Percentiles rank a stretch among this genome's conserved stretches.
Evolutionary conservation across 2,329 filamentous ascomycete genomes (phyloP).

Genomic region (Trichoderma polysporum): DNA sequence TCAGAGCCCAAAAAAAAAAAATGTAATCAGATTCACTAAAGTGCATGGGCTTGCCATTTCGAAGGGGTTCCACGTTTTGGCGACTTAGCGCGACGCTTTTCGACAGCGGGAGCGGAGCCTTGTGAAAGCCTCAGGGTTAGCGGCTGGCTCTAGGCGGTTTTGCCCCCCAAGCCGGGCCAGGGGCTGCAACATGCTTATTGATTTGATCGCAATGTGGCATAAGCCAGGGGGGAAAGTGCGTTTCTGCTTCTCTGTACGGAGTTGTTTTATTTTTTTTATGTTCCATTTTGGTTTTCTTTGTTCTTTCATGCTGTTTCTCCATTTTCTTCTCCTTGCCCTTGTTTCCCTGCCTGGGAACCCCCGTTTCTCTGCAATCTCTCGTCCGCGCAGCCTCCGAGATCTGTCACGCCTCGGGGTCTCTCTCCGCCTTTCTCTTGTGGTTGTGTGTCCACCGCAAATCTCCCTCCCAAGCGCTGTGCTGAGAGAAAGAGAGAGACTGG

Average conservation of each 20-base stretch:
- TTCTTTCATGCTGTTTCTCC: not conserved
- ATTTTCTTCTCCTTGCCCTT: not conserved
- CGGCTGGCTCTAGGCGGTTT: slow-evolving; percentile 1
- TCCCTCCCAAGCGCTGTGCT: not conserved
- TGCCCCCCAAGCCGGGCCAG: not conserved
- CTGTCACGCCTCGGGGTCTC: not conserved
- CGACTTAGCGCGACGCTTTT: not conserved
- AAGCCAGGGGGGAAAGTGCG: slow-evolving; percentile 11
- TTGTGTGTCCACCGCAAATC: not conserved
- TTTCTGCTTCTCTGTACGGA: slow-evolving; percentile 7
- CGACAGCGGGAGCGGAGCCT: slow-evolving; percentile 3
- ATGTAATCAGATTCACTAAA: not conserved
- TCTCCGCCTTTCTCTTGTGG: not conserved
- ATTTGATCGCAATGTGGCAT: slow-evolving; percentile 13
- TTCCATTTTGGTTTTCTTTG: not conserved
- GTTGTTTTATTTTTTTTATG: not conserved
- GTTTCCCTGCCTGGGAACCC: not conserved
- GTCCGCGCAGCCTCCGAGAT: not conserved
- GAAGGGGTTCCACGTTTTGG: not conserved
- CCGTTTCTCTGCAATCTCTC: not conserved
- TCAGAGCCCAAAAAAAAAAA: not conserved
- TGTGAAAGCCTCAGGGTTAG: slow-evolving; percentile 7
- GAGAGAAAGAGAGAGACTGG: not conserved
- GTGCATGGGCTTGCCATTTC: not conserved
- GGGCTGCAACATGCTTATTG: slow-evolving; percentile 11